Percentiles rank a stretch among this genome's conserved stretches.
Evolutionary conservation across 2,329 filamentous ascomycete genomes (phyloP).

Genomic region (Aspergillus sp.): DNA sequence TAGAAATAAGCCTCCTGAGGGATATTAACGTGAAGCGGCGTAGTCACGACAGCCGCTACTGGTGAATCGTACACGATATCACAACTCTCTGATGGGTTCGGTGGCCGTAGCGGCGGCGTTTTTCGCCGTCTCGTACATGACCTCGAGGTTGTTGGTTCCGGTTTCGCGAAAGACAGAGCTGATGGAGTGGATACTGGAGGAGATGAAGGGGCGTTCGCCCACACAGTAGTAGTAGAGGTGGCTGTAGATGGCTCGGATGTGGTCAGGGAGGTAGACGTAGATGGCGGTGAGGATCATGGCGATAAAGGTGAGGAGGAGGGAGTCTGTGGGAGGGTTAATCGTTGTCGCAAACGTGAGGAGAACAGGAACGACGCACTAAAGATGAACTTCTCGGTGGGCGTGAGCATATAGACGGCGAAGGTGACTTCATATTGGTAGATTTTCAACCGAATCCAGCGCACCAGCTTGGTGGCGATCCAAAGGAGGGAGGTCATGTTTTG

Average conservation of each 20-base stretch:
- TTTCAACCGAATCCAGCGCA: slow-evolving; percentile 89
- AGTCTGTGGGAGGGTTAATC: slow-evolving; percentile 58
- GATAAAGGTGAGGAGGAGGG: slow-evolving; percentile 84
- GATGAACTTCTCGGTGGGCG: slow-evolving; percentile 90
- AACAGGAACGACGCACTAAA: slow-evolving; percentile 68
- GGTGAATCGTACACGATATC: slow-evolving; percentile 5
- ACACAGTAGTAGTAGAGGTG: slow-evolving; percentile 94
- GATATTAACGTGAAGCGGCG: neutral
- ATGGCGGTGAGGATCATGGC: slow-evolving; percentile 82
- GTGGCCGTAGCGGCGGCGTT: slow-evolving; percentile 39
- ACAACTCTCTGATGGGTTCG: slow-evolving; percentile 32
- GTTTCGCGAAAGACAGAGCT: slow-evolving; percentile 31
- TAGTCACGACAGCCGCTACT: neutral
- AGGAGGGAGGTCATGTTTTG: slow-evolving; percentile 26
- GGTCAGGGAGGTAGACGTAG: slow-evolving; percentile 89
- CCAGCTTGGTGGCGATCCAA: slow-evolving; percentile 52
- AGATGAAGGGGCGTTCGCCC: slow-evolving; percentile 59
- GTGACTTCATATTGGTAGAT: slow-evolving; percentile 98
- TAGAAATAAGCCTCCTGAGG: neutral
- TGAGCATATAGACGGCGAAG: slow-evolving; percentile 95
- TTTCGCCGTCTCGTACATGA: slow-evolving; percentile 49
- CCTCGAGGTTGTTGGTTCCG: slow-evolving; percentile 37
- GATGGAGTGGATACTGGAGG: slow-evolving; percentile 29
- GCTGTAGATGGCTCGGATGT: slow-evolving; percentile 75
- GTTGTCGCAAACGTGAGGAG: slow-evolving; percentile 1